Base-by-base conservation (phyloP, 768 basidiomycete genomes). In the Crepidotus variabilis region DNA sequence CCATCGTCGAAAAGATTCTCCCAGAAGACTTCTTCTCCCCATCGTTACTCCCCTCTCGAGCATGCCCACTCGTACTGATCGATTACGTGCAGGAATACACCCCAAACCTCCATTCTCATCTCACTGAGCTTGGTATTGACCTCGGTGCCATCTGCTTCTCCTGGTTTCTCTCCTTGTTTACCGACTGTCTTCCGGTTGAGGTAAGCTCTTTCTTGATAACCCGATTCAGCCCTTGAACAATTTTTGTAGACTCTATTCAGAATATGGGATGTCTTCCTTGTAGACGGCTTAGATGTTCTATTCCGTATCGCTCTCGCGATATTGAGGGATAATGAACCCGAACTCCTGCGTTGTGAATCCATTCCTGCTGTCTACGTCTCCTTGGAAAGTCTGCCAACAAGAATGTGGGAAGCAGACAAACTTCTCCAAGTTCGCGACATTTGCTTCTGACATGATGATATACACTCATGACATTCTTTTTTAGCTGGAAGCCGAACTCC, bases 101-200 rank as follows among this genome's bases (percentile, higher is more conserved):
- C 6, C 94, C 94, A 0, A 88, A 85, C 69, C 74, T 98, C 0
- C 82, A 88, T 53, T 67, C 75, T 0, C 94, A 98, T 63, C 76
- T 98, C 35, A 79, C 78, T 1, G 80, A 87, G 11, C 82, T 96
- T 0, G 92, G 89, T 4, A 86, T 98, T 11, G 95, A 99, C 66
- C 79, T 99, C 1, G 86, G 87, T 2, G 94, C 95, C 0, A 93
- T 98, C 58, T 97, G 94, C 58, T 99, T 99, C 76, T 96, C 94
- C 11, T 99, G 97, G 97, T 97, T 98, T 72, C 75, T 99, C 22
- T 94, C 93, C 2, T 76, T 99, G 20, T 98, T 98, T 66, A 97
- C 95, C 0, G 94, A 97, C 62, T 96, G 95, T 67, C 74, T 98
- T 7, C 96, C 96, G 10, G 91, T 98, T 23, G 94, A 96, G 83